These are phyloP conservation scores for Stachybotrys elegans DNA, from an alignment of 2,329 filamentous ascomycete species.

Conservation along the genomic window DNA sequence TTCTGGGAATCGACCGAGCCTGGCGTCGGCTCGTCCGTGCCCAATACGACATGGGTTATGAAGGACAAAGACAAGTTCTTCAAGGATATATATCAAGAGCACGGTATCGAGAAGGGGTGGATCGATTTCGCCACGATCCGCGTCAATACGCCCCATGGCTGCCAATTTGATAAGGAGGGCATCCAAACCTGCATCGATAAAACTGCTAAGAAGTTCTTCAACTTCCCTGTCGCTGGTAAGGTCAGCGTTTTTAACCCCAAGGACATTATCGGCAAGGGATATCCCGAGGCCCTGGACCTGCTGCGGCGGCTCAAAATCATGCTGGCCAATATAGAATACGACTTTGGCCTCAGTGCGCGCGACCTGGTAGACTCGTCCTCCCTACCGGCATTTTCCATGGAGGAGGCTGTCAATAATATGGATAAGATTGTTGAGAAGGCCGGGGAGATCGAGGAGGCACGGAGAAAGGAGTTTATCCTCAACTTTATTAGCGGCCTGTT, in stretches of 20 bases:
- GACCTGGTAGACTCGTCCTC: constrained; percentile 4
- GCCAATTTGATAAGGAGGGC: not conserved
- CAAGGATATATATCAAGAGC: constrained; percentile 11
- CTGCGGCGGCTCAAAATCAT: constrained; percentile 1
- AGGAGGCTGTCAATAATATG: constrained; percentile 19
- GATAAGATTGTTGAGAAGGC: constrained; percentile 18
- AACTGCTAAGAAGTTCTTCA: not conserved
- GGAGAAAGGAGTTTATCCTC: constrained; percentile 17
- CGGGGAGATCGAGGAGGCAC: constrained; percentile 13
- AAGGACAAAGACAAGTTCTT: constrained; percentile 13
- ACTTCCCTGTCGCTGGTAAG: not conserved
- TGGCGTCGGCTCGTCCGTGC: not conserved
- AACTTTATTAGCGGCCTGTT: constrained; percentile 37
- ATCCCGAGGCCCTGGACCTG: constrained; percentile 1
- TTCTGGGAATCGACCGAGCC: not conserved
- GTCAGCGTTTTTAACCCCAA: constrained; percentile 1
- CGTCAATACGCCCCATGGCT: constrained; percentile 2
- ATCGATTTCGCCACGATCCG: constrained; percentile 1
- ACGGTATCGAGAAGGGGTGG: constrained; percentile 3
- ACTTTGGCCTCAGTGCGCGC: not conserved
- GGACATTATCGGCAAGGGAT: not conserved
- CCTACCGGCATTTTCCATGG: constrained; percentile 3
- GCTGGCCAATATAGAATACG: not conserved
- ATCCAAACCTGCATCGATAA: not conserved
- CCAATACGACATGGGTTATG: constrained; percentile 11